phyloP scores from a whole-genome alignment of 768 basidiomycete genomes.

The Auricularia sp. region DNA sequence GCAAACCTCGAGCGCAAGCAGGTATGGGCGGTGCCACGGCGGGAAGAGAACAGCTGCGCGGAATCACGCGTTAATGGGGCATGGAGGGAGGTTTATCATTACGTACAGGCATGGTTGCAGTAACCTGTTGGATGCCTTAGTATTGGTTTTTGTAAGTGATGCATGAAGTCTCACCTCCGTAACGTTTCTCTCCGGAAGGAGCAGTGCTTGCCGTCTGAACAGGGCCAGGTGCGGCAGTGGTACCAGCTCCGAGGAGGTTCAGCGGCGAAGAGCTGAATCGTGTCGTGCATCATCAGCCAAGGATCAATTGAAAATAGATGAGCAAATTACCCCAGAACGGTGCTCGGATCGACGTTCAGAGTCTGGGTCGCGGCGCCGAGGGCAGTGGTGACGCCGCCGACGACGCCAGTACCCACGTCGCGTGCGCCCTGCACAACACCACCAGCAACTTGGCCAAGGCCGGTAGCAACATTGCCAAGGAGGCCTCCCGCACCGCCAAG shows the following conservation, averaged over 20 bases:
- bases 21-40: conserved; percentile 3
- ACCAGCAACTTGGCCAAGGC: not conserved
- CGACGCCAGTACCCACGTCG: not conserved
- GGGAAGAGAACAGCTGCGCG: not conserved
- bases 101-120: not conserved
- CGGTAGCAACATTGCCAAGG: not conserved
- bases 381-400: not conserved
- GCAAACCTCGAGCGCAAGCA: conserved; percentile 2
- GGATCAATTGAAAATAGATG: not conserved
- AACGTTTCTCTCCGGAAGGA: not conserved
- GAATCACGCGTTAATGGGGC: not conserved
- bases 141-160: not conserved
- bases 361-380: not conserved
- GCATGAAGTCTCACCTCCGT: not conserved
- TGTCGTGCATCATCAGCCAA: not conserved
- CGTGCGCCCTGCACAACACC: not conserved
- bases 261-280: not conserved
- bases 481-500: not conserved
- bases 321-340: not conserved
- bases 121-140: not conserved
- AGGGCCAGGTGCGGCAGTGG: not conserved
- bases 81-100: not conserved
- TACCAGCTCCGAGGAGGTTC: too few relatives aligned
- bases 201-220: not conserved
- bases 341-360: not conserved